These are phyloP conservation scores for Helotiales sp. DNA, from an alignment of 2,329 filamentous ascomycete species.

Conservation along the genomic window DNA sequence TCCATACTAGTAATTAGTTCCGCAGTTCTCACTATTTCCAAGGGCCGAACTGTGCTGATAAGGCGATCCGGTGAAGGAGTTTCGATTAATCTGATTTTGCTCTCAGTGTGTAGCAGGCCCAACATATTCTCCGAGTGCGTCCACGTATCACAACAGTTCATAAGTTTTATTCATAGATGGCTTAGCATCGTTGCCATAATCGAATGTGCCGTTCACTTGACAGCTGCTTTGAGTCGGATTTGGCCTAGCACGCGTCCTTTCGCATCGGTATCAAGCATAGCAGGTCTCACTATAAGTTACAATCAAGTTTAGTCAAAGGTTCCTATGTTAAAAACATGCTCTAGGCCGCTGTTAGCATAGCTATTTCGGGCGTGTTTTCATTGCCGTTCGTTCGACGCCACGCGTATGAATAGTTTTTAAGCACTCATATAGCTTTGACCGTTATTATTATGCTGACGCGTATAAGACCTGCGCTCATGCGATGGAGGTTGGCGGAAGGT, in stretches of 20 bases:
- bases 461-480: conserved; percentile 15
- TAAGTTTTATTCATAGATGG: conserved; percentile 16
- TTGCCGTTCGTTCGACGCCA: conserved; percentile 13
- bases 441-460: conserved; percentile 10
- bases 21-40: conserved; percentile 14
- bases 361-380: conserved; percentile 12
- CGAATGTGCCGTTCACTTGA: conserved; percentile 16
- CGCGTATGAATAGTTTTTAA: not conserved
- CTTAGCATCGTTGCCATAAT: conserved; percentile 14
- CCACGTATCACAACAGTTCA: conserved; percentile 13
- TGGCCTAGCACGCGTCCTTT: conserved; percentile 16
- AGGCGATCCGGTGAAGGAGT: conserved; percentile 15
- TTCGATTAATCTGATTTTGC: conserved; percentile 20
- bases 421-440: not conserved
- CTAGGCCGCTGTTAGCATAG: conserved; percentile 10
- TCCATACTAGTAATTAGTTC: conserved; percentile 17
- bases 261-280: conserved; percentile 11
- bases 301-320: conserved; percentile 16
- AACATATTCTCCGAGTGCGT: conserved; percentile 16
- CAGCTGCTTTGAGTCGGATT: conserved; percentile 16
- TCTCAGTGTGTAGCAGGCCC: conserved; percentile 13
- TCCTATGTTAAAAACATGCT: conserved; percentile 14
- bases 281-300: conserved; percentile 3
- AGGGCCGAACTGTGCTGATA: conserved; percentile 13
- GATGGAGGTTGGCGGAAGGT: conserved; percentile 14